Evolutionary conservation across 2,329 filamentous ascomycete species (phyloP).

Genomic region (Colletotrichum incanum): DNA sequence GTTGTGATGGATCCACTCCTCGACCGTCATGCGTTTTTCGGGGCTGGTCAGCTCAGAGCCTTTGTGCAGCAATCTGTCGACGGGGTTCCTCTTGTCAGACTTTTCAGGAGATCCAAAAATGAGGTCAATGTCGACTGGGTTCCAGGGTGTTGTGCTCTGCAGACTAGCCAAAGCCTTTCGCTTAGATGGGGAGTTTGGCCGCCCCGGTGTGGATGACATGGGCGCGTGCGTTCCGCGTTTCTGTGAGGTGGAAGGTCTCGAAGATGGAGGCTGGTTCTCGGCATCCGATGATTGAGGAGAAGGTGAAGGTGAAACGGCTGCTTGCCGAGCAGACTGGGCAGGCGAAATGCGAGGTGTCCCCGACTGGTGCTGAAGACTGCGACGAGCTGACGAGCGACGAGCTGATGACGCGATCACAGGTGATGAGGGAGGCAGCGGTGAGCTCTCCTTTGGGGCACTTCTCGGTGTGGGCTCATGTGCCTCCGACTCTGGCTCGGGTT

Average conservation of each 20-base stretch:
- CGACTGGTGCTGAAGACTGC: slow-evolving; percentile 61
- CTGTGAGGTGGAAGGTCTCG: slow-evolving; percentile 66
- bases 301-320: slow-evolving; percentile 73
- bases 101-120: slow-evolving; percentile 70
- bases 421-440: slow-evolving; percentile 49
- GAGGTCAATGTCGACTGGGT: slow-evolving; percentile 81
- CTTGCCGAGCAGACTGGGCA: slow-evolving; percentile 66
- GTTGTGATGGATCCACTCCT: slow-evolving; percentile 91
- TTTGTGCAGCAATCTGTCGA: slow-evolving; percentile 65
- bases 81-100: slow-evolving; percentile 68
- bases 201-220: slow-evolving; percentile 58
- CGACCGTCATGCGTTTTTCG: slow-evolving; percentile 92
- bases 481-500: slow-evolving; percentile 36
- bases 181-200: slow-evolving; percentile 72
- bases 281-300: slow-evolving; percentile 85
- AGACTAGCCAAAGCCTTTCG: slow-evolving; percentile 70
- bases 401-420: slow-evolving; percentile 36
- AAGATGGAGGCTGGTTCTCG: slow-evolving; percentile 84
- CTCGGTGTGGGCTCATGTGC: slow-evolving; percentile 37
- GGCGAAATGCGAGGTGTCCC: slow-evolving; percentile 56
- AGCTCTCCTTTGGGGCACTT: slow-evolving; percentile 47
- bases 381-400: slow-evolving; percentile 43
- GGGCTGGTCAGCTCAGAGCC: slow-evolving; percentile 77
- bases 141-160: slow-evolving; percentile 77
- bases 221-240: slow-evolving; percentile 65